Conservation (phyloP, 352 stramenopile genomes). For the Phytophthora rubi region DNA sequence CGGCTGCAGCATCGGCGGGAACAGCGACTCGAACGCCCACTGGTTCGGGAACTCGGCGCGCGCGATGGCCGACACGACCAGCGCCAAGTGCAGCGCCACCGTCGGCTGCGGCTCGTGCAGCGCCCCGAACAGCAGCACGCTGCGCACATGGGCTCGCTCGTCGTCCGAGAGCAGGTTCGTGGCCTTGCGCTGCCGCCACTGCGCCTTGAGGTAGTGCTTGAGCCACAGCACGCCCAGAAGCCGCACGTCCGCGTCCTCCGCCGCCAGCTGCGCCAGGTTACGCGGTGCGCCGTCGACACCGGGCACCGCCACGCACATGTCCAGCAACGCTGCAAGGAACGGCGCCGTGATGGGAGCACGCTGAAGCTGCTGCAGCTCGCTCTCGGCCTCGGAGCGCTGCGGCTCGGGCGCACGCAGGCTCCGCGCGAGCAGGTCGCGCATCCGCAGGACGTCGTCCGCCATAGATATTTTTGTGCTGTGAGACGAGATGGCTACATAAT, state of each 20-base stretch:
- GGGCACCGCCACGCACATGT: slow-evolving; percentile 50
- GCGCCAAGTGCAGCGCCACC: slow-evolving; percentile 66
- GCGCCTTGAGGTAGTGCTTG: slow-evolving; percentile 72
- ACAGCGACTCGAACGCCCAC: slow-evolving; percentile 74
- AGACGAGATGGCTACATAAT: background rate
- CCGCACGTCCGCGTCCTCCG: slow-evolving; percentile 56
- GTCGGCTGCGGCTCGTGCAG: slow-evolving; percentile 66
- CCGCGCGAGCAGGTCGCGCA: slow-evolving; percentile 61
- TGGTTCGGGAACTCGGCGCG: slow-evolving; percentile 77
- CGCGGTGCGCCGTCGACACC: slow-evolving; percentile 31
- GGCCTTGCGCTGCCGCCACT: slow-evolving; percentile 48
- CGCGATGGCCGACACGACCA: slow-evolving; percentile 71
- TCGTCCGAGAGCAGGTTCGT: slow-evolving; percentile 40
- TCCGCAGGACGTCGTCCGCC: slow-evolving; percentile 30
- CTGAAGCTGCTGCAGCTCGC: slow-evolving; percentile 65
- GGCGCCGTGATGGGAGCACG: slow-evolving; percentile 30
- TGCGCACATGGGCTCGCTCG: slow-evolving; percentile 56
- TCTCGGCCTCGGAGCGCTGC: slow-evolving; percentile 54
- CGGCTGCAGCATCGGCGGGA: slow-evolving; percentile 60
- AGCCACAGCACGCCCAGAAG: slow-evolving; percentile 80
- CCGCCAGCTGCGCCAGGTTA: slow-evolving; percentile 34
- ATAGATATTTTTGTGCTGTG: slow-evolving; percentile 14
- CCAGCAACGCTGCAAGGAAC: slow-evolving; percentile 56
- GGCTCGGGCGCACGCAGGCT: slow-evolving; percentile 51
- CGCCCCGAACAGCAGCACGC: slow-evolving; percentile 65